Evolutionary conservation across 352 stramenopile species (phyloP).

Genomic region (Aphanomyces astaci): DNA sequence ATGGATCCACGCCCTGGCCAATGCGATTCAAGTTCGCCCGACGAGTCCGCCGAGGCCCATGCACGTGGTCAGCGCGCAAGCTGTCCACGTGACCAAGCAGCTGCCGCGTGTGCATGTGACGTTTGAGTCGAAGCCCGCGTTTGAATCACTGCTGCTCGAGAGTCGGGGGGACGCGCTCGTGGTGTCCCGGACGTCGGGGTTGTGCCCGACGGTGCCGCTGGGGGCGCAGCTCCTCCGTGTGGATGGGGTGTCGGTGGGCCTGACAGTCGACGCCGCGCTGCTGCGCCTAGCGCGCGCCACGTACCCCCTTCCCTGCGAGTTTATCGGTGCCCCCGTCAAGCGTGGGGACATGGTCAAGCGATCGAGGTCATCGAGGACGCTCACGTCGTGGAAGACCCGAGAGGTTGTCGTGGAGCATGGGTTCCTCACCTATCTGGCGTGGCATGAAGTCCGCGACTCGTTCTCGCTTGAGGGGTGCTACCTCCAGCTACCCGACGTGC

Average conservation of each 20-base stretch:
- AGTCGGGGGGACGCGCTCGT: constrained; percentile 67
- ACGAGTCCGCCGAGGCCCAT: not conserved
- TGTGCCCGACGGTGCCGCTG: constrained; percentile 45
- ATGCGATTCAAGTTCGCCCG: constrained; percentile 35
- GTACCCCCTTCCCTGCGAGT: constrained; percentile 31
- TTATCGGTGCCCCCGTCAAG: constrained; percentile 78
- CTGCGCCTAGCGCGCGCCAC: not conserved
- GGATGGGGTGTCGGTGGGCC: constrained; percentile 25
- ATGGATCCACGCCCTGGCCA: constrained; percentile 80
- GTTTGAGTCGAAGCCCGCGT: constrained; percentile 9
- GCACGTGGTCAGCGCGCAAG: not conserved
- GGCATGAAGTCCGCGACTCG: constrained; percentile 54
- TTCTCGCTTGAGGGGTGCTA: constrained; percentile 81
- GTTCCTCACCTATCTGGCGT: constrained; percentile 67
- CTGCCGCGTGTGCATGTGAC: not conserved
- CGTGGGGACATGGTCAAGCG: constrained; percentile 75
- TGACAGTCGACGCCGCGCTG: constrained; percentile 10
- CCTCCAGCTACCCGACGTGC: constrained; percentile 69
- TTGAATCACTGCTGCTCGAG: constrained; percentile 46
- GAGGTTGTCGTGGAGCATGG: constrained; percentile 73
- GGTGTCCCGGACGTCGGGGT: constrained; percentile 29
- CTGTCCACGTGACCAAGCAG: not conserved
- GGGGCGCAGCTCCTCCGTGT: constrained; percentile 71
- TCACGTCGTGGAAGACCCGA: constrained; percentile 83
- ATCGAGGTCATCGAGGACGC: constrained; percentile 50